Evolutionary conservation across 75 land plant species (phyloP).

Genomic region (Cunninghamia lanceolata): DNA sequence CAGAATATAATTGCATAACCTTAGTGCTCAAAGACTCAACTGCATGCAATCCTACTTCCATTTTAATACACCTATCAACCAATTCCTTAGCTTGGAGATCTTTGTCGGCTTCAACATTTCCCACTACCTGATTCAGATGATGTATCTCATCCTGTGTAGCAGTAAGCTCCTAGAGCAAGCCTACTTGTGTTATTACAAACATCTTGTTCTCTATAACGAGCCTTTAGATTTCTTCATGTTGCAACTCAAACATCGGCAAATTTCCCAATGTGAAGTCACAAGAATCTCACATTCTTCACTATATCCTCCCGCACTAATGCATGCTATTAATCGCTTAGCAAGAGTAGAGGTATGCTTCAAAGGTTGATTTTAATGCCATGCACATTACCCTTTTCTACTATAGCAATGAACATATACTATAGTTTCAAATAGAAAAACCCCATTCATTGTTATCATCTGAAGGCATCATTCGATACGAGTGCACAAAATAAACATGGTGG

Average conservation of each 20-base stretch:
- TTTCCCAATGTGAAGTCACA: no score
- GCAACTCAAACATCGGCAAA: slow-evolving; percentile 61
- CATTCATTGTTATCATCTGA: no score
- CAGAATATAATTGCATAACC: slow-evolving; percentile 45
- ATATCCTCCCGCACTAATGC: no score
- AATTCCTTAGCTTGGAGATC: slow-evolving; percentile 55
- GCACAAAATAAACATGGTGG: no score
- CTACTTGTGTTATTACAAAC: slow-evolving; percentile 52
- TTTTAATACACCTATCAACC: slow-evolving; percentile 58
- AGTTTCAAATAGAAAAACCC: no score
- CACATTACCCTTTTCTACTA: no score
- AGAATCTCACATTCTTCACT: no score
- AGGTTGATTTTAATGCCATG: no score
- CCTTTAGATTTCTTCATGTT: slow-evolving; percentile 60
- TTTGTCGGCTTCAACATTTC: slow-evolving; percentile 45
- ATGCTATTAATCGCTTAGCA: no score
- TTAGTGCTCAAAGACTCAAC: slow-evolving; percentile 60
- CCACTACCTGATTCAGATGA: slow-evolving; percentile 30
- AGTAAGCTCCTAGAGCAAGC: slow-evolving; percentile 57
- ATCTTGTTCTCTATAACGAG: slow-evolving; percentile 57
- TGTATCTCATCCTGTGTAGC: slow-evolving; percentile 70
- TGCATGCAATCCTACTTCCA: slow-evolving; percentile 65
- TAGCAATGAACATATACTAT: no score
- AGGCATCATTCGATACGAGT: no score
- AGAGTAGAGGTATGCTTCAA: no score